A percentile compares a stretch with the other conserved stretches of the same genome.
Evolutionary conservation across 768 basidiomycete genomes (phyloP).

Genomic region (Piloderma croceum): DNA sequence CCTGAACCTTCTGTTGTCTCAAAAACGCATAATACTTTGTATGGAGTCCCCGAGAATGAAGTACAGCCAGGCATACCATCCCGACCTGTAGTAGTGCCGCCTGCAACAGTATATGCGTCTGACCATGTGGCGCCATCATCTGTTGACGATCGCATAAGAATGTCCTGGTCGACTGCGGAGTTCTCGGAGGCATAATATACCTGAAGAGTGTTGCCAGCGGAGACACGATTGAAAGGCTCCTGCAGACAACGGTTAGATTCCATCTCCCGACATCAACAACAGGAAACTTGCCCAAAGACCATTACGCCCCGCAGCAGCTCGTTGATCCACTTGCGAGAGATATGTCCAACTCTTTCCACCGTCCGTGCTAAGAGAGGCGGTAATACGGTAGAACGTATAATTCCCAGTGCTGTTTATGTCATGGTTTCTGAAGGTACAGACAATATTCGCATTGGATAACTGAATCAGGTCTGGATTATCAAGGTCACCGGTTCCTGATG

Average conservation of each 20-base stretch:
- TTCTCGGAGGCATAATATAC: slow-evolving; percentile 20
- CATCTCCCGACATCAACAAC: background rate
- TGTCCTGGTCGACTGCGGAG: slow-evolving; percentile 16
- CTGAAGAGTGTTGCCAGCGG: slow-evolving; percentile 12
- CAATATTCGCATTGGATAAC: slow-evolving; percentile 10
- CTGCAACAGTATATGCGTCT: slow-evolving; percentile 10
- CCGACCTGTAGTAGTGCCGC: slow-evolving; percentile 16
- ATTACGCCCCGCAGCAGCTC: slow-evolving; percentile 11
- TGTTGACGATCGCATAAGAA: slow-evolving; percentile 18
- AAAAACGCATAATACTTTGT: slow-evolving; percentile 17
- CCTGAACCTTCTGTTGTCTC: slow-evolving; percentile 19
- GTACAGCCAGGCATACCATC: slow-evolving; percentile 21
- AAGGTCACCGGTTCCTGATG: slow-evolving; percentile 11
- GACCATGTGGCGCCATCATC: slow-evolving; percentile 17
- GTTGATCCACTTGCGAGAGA: slow-evolving; percentile 16
- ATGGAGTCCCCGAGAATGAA: slow-evolving; percentile 3
- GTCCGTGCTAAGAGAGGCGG: slow-evolving; percentile 15
- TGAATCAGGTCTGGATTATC: slow-evolving; percentile 10
- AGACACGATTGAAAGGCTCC: slow-evolving; percentile 19
- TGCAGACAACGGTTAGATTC: background rate
- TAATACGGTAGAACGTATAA: slow-evolving; percentile 16
- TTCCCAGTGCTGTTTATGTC: slow-evolving; percentile 8
- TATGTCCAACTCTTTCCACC: slow-evolving; percentile 16
- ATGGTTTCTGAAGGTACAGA: slow-evolving; percentile 13
- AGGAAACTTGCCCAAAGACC: slow-evolving; percentile 17